phyloP scores from a whole-genome alignment of 164 flowering plant genomes.

The Warburgia ugandensis region DNA sequence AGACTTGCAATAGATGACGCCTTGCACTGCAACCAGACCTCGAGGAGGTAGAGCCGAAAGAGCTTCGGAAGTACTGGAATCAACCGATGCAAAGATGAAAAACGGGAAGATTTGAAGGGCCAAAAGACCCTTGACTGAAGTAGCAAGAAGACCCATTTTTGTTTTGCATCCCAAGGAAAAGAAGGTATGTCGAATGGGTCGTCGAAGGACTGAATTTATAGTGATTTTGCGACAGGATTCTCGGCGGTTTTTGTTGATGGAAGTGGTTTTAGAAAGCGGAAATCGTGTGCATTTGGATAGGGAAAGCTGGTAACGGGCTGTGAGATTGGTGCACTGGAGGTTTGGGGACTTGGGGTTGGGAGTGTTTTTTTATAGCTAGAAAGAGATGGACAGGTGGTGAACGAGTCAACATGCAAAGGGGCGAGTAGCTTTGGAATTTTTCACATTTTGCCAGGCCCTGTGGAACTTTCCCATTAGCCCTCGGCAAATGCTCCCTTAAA shows the following conservation, averaged over 20 bases:
- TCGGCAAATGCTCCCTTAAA: no score
- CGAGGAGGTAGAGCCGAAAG: background rate
- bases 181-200: background rate
- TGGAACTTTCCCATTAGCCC: no score
- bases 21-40: conserved; percentile 7
- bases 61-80: background rate
- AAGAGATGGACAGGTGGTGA: background rate
- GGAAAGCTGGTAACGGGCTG: no score
- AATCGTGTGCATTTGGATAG: background rate
- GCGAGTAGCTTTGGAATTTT: no score
- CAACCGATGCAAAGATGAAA: background rate
- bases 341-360: background rate
- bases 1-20: conserved; percentile 13
- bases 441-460: no score
- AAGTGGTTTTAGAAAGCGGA: background rate
- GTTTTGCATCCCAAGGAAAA: background rate
- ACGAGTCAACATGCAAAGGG: background rate
- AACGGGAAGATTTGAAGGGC: background rate
- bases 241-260: conserved; percentile 2
- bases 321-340: background rate
- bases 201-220: background rate
- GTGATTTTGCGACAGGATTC: background rate
- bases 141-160: background rate
- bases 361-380: no score
- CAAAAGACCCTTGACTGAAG: background rate